Percentiles rank a stretch among this genome's conserved stretches.
Evolutionary conservation across 371 early-diverging fungal genomes (phyloP).

Genomic region (Apophysomyces ossiformis): DNA sequence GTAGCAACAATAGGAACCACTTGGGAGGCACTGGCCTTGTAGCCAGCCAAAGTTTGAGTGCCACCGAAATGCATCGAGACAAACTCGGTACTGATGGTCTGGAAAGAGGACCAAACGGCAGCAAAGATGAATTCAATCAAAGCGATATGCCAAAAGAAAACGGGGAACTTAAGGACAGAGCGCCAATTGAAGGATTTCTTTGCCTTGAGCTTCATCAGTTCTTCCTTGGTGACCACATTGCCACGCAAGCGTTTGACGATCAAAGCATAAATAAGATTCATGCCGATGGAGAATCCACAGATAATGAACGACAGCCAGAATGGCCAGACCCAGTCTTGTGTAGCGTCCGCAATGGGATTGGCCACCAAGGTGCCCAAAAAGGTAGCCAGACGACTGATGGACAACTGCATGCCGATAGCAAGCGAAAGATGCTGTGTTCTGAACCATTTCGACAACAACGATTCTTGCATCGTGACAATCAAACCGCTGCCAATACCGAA

Average conservation of each 20-base stretch:
- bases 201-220: conserved; percentile 30
- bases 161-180: conserved; percentile 50
- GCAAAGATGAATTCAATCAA: conserved; percentile 53
- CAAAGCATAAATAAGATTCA: conserved; percentile 53
- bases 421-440: conserved; percentile 42
- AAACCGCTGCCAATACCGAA: conserved; percentile 61
- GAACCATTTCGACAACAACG: conserved; percentile 63
- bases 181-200: conserved; percentile 47
- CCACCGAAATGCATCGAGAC: conserved; percentile 47
- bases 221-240: conserved; percentile 23
- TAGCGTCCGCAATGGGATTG: conserved; percentile 42
- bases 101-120: conserved; percentile 61
- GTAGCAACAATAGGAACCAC: conserved; percentile 59
- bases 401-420: conserved; percentile 56
- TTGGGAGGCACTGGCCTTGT: conserved; percentile 56
- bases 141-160: conserved; percentile 54
- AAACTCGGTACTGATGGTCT: conserved; percentile 54
- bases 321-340: conserved; percentile 55
- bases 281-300: conserved; percentile 47
- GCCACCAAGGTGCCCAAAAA: conserved; percentile 57
- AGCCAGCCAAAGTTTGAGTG: conserved; percentile 48
- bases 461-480: conserved; percentile 65
- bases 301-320: conserved; percentile 58
- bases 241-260: conserved; percentile 46
- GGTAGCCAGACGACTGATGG: conserved; percentile 53